Conservation (phyloP, 768 basidiomycete species). For the Podaxis mareebaensis region DNA sequence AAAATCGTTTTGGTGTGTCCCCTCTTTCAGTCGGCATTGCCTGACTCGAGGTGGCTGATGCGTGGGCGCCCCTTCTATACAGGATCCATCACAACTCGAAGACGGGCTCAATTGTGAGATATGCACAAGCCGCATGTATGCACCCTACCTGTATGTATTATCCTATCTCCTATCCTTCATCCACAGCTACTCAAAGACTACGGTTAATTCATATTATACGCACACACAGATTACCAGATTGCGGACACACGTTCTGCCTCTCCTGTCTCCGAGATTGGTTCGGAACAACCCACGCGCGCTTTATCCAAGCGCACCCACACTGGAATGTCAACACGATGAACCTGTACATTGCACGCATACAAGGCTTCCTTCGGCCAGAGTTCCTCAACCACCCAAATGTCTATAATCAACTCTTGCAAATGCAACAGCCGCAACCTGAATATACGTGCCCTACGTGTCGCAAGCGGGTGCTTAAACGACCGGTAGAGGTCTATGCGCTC, state of each 20-base stretch:
- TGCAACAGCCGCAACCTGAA: conserved; percentile 41
- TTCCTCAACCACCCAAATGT: conserved; percentile 25
- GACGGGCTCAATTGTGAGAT: conserved; percentile 65
- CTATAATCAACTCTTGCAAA: conserved; percentile 26
- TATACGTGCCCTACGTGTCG: conserved; percentile 75
- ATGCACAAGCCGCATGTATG: conserved; percentile 64
- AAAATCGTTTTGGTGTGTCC: conserved; percentile 33
- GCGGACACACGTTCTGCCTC: conserved; percentile 73
- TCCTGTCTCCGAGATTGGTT: conserved; percentile 61
- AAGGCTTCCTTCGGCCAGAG: conserved; percentile 11
- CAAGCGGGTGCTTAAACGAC: conserved; percentile 44
- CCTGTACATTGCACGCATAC: conserved; percentile 18
- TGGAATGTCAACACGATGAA: conserved; percentile 32
- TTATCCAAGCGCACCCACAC: conserved; percentile 47
- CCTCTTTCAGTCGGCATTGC: neutral
- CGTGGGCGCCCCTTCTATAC: neutral
- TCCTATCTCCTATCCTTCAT: neutral
- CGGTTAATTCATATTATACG: conserved; percentile 3
- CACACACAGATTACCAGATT: conserved; percentile 52
- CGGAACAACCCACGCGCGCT: conserved; percentile 46
- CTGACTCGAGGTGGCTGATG: neutral
- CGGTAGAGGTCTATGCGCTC: conserved; percentile 61
- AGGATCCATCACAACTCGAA: conserved; percentile 49
- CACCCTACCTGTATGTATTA: conserved; percentile 58
- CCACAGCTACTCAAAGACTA: conserved; percentile 9